Conservation (phyloP, 2,329 filamentous ascomycete genomes). For the Venturiaceae sp. region DNA sequence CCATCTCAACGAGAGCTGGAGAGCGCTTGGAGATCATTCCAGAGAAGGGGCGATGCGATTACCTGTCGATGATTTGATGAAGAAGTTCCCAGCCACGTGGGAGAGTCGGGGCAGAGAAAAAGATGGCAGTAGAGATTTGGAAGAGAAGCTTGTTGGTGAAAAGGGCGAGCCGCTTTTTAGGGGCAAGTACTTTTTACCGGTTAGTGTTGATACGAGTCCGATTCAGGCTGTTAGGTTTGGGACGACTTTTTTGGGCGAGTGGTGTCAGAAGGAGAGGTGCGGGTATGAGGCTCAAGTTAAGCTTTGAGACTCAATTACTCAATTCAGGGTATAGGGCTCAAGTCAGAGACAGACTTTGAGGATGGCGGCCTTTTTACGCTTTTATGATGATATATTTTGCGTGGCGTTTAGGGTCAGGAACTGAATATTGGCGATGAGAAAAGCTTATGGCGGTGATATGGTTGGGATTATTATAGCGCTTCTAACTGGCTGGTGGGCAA, state of each 20-base stretch:
- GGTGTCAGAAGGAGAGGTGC: constrained; percentile 17
- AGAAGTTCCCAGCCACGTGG: constrained; percentile 14
- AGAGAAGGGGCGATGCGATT: constrained; percentile 12
- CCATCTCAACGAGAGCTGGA: background rate
- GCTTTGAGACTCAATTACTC: no score
- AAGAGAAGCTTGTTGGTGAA: constrained; percentile 23
- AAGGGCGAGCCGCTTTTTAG: constrained; percentile 21
- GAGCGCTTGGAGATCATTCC: background rate
- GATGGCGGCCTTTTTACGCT: background rate
- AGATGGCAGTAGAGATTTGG: constrained; percentile 7
- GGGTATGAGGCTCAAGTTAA: constrained; percentile 7
- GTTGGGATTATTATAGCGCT: no score
- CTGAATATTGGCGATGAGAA: background rate
- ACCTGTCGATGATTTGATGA: constrained; percentile 26
- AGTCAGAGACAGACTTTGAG: background rate
- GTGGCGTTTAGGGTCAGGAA: background rate
- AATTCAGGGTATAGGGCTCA: no score
- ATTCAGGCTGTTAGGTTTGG: constrained; percentile 35
- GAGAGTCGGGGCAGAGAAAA: constrained; percentile 11
- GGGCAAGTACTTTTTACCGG: constrained; percentile 29
- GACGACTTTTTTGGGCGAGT: constrained; percentile 31
- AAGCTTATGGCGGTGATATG: background rate
- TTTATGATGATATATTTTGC: background rate
- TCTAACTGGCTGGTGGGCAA: background rate
- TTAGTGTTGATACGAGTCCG: constrained; percentile 29